Percentiles rank a stretch among this genome's conserved stretches.
phyloP scores from a whole-genome alignment of 139 green algal genomes.

The Trebouxia sp. region DNA sequence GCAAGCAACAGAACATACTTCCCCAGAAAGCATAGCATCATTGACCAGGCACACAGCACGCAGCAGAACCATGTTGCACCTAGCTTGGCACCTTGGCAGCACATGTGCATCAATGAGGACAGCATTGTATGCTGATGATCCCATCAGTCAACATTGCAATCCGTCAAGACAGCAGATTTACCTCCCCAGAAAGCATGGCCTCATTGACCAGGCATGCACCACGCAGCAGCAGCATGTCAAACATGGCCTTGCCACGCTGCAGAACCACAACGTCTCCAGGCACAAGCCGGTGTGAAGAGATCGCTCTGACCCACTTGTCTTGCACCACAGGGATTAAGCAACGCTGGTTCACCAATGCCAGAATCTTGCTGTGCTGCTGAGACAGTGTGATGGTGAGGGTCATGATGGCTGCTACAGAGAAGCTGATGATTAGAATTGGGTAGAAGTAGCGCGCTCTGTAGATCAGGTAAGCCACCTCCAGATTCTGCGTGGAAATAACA shows the following conservation, averaged over 20 bases:
- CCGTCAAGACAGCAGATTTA: no score
- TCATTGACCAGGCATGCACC: not conserved
- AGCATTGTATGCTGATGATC: no score
- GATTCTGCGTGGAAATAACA: not conserved
- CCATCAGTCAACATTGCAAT: no score
- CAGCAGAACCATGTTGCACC: no score
- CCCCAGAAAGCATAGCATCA: no score
- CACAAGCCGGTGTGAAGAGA: not conserved
- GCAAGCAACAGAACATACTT: no score
- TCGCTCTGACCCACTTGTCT: not conserved
- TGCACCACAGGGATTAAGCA: not conserved
- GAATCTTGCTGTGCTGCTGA: not conserved
- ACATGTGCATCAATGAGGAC: no score
- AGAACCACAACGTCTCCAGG: not conserved
- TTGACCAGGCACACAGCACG: no score
- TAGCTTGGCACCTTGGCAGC: no score
- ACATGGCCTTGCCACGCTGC: not conserved
- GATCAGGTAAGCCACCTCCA: not conserved
- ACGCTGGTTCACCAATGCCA: not conserved
- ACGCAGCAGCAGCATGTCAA: not conserved
- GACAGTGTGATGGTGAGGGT: not conserved
- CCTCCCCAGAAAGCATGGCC: conserved; percentile 21
- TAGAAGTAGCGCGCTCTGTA: conserved; percentile 6
- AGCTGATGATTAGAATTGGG: not conserved
- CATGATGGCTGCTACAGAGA: not conserved